Conservation (phyloP, 768 basidiomycete species). For the Tremella fuciformis region DNA sequence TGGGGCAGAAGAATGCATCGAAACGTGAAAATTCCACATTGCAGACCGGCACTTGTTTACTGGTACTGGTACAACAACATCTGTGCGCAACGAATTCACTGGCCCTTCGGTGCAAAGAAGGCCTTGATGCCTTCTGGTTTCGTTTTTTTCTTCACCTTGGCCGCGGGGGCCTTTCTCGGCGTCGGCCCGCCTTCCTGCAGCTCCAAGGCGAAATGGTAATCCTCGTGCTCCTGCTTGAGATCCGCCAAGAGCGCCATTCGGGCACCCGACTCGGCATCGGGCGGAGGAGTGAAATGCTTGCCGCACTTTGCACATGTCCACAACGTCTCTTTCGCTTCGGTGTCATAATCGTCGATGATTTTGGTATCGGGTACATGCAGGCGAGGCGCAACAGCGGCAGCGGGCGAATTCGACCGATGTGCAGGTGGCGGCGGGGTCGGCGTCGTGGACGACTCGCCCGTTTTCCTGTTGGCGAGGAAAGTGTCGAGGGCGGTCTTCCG, state of each 20-base stretch:
- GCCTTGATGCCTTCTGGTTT: slow-evolving; percentile 46
- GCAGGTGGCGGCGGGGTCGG: neutral
- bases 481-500: slow-evolving; percentile 33
- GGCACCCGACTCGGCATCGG: neutral
- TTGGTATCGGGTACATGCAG: neutral
- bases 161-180: slow-evolving; percentile 31
- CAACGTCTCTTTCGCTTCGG: neutral
- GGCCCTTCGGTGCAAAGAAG: slow-evolving; percentile 40
- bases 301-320: slow-evolving; percentile 47
- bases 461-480: slow-evolving; percentile 24
- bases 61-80: no score
- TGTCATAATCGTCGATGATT: slow-evolving; percentile 14
- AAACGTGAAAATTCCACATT: no score
- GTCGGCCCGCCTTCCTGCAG: slow-evolving; percentile 56
- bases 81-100: no score
- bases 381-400: neutral
- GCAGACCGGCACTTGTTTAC: no score
- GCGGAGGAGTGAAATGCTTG: slow-evolving; percentile 51
- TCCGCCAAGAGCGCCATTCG: slow-evolving; percentile 18
- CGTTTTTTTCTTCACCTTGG: slow-evolving; percentile 46
- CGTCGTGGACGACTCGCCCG: slow-evolving; percentile 18
- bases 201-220: slow-evolving; percentile 84
- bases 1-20: no score
- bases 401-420: neutral
- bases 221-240: slow-evolving; percentile 67